Percentiles rank a stretch among this genome's conserved stretches.
Evolutionary conservation across 106 monocot species (phyloP).

Genomic region (Posidonia australis): DNA sequence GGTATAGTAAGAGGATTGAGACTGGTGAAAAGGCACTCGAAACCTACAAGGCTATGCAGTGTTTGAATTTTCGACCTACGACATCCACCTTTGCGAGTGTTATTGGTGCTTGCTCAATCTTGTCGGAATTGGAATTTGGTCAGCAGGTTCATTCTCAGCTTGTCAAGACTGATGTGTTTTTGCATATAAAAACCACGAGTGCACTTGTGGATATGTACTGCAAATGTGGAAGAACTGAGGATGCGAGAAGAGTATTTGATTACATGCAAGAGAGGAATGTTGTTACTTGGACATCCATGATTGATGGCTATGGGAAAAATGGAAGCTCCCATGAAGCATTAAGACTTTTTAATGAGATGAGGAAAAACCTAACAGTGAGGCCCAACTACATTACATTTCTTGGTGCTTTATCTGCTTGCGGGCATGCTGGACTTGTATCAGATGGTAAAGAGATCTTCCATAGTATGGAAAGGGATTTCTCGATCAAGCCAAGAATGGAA

Average conservation of each 20-base stretch:
- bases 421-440: conserved; percentile 57
- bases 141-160: conserved; percentile 67
- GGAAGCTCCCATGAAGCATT: conserved; percentile 58
- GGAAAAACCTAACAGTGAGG: conserved; percentile 13
- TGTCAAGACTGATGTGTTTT: conserved; percentile 29
- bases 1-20: conserved; percentile 46
- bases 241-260: conserved; percentile 57
- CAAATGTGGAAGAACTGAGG: conserved; percentile 60
- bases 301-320: conserved; percentile 95
- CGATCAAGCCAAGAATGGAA: conserved; percentile 67
- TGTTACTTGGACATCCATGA: conserved; percentile 88
- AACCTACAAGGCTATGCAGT: conserved; percentile 51
- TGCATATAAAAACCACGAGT: conserved; percentile 61
- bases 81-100: conserved; percentile 74
- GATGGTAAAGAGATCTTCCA: conserved; percentile 48
- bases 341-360: conserved; percentile 50
- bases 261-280: conserved; percentile 60
- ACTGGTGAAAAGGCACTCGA: conserved; percentile 46
- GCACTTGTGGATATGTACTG: conserved; percentile 82
- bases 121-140: conserved; percentile 59
- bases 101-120: conserved; percentile 71
- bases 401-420: conserved; percentile 67
- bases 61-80: conserved; percentile 26
- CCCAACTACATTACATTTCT: conserved; percentile 79
- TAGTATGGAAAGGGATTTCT: conserved; percentile 63